Base-by-base conservation (phyloP, 2,329 filamentous ascomycete genomes). In the Diaporthe sp. region DNA sequence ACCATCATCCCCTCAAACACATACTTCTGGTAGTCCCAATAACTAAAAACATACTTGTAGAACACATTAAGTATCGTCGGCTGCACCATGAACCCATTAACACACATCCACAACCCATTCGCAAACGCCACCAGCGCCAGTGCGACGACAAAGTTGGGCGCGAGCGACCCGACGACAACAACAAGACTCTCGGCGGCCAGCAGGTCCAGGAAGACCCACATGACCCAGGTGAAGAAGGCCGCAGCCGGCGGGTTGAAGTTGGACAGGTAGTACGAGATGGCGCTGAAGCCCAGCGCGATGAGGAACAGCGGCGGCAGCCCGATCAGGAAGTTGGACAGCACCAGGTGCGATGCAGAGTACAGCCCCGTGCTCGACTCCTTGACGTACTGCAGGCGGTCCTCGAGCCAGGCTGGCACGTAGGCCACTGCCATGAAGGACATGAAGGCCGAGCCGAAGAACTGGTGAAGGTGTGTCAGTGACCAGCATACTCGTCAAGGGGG, bases 1-100 rank as follows among this genome's bases (percentile, higher is more conserved):
- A 96, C 92, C 94, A 97, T 97, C 95, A 97, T 97, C 19, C 94
- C 95, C 80, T 96, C 91, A 81, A 97, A 97, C 4, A 97, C 95
- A 79, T 96, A 97, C 55, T 87, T 89, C 81, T 96, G 94, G 80
- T 97, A 97, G 81, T 97, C 94, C 80, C 96, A 96, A 82, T 96
- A 97, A 81, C 96, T 93, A 79, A 97, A 97, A 8, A 94, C 94
- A 79, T 97, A 97, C 82, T 92, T 90, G 91, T 94, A 97, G 78
- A 97, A 97, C 3, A 89, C 90, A 82, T 97, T 97, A 54, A 97
- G 87, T 2, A 92, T 89, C 1, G 86, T 89, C 4, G 92, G 91
- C 4, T 91, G 89, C 2, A 97, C 94, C 82, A 97, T 88, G 84
- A 97, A 97, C 0, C 95, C 95, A 70, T 92, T 91, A 1, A 96